These are phyloP conservation scores for Pythium inflatum DNA, from an alignment of 352 stramenopile species.

Conservation along the genomic window DNA sequence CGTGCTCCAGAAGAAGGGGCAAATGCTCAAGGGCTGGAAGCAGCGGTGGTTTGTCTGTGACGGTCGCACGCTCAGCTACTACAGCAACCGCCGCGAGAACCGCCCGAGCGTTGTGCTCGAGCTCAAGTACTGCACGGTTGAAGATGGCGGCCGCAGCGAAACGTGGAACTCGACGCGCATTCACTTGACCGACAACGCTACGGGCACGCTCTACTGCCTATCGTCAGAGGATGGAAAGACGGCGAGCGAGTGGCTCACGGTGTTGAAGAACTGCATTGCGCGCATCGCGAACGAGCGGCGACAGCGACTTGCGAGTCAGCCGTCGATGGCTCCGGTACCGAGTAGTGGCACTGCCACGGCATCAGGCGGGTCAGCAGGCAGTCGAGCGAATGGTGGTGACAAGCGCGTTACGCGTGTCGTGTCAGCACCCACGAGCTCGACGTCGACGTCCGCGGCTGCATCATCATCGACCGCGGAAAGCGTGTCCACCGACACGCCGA, in stretches of 20 bases:
- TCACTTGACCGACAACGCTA: slow-evolving; percentile 77
- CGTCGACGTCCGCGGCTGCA: neutral
- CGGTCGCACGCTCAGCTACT: slow-evolving; percentile 80
- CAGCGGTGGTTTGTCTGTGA: slow-evolving; percentile 88
- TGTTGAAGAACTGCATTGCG: slow-evolving; percentile 61
- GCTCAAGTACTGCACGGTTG: slow-evolving; percentile 76
- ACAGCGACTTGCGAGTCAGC: slow-evolving; percentile 17
- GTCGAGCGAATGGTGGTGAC: neutral
- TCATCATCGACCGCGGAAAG: neutral
- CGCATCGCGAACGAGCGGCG: neutral
- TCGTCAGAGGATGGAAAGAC: slow-evolving; percentile 72
- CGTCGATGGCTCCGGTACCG: neutral
- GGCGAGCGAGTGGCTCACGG: slow-evolving; percentile 73
- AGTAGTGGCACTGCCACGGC: slow-evolving; percentile 8
- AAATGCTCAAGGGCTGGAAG: slow-evolving; percentile 83
- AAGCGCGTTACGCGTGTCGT: slow-evolving; percentile 26
- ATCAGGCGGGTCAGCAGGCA: no score
- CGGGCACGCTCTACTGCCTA: slow-evolving; percentile 82
- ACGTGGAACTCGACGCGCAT: slow-evolving; percentile 88
- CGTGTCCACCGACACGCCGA: neutral
- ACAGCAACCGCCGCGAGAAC: slow-evolving; percentile 78
- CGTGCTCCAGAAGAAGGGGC: slow-evolving; percentile 85
- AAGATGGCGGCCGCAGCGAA: slow-evolving; percentile 81
- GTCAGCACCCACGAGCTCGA: slow-evolving; percentile 14
- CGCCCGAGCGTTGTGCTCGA: slow-evolving; percentile 84